Percentiles rank a stretch among this genome's conserved stretches.
Conservation (phyloP, 2,329 filamentous ascomycete species). For the Cordyceps tenuipes region DNA sequence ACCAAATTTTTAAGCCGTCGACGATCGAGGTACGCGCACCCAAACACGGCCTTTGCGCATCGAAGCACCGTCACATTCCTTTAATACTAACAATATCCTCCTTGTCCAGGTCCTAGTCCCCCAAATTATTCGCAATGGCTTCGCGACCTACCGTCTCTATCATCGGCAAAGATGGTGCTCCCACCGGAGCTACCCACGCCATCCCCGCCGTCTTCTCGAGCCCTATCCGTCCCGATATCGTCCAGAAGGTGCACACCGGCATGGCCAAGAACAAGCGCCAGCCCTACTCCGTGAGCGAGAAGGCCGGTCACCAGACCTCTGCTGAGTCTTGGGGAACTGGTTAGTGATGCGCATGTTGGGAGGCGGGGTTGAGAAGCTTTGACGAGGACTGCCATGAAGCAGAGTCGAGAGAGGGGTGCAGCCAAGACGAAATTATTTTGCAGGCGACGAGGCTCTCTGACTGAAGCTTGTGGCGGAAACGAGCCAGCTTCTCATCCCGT, state of each 20-base stretch:
- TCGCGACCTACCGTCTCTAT: constrained; percentile 96
- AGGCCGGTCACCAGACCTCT: constrained; percentile 99
- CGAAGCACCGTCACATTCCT: neutral
- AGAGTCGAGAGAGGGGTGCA: neutral
- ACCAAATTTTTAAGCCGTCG: constrained; percentile 33
- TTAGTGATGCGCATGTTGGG: constrained; percentile 43
- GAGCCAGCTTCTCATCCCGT: neutral
- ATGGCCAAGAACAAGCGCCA: constrained; percentile 99
- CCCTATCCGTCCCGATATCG: constrained; percentile 97
- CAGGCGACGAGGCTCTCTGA: neutral
- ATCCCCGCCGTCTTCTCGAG: constrained; percentile 95
- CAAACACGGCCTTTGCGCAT: neutral
- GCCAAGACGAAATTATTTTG: neutral
- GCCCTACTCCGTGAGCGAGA: constrained; percentile 99
- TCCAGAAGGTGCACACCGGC: constrained; percentile 97
- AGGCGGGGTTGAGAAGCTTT: neutral
- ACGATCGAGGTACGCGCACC: constrained; percentile 30
- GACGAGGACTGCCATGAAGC: neutral
- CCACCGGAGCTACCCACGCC: constrained; percentile 80
- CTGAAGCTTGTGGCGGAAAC: neutral
- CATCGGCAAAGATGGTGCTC: constrained; percentile 90
- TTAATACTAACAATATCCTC: neutral
- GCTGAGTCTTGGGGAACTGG: constrained; percentile 99
- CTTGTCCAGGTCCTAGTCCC: constrained; percentile 27
- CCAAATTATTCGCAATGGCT: constrained; percentile 60